Base-by-base conservation (phyloP, 2,329 filamentous ascomycete genomes). In the Phyllosticta citribraziliensis region DNA sequence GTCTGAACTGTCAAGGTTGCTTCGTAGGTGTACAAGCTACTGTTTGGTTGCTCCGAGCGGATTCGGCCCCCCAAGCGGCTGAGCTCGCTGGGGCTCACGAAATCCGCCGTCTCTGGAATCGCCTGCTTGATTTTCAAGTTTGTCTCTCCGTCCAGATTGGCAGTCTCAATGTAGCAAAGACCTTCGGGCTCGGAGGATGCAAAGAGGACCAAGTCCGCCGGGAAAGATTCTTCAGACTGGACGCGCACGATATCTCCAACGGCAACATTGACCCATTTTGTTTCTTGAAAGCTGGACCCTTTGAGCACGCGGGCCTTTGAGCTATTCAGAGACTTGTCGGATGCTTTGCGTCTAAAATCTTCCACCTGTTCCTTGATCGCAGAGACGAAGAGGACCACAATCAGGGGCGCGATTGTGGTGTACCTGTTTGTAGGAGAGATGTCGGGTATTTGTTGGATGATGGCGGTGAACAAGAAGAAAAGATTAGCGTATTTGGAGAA, bases 401-500 rank as follows among this genome's bases (percentile, higher is more conserved):
- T 80, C 63, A 99, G 82, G n/a, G 94, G 94, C 5, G 89, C 93
- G 71, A 99, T 97, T 47, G 95, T 99, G 5, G 94, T 99, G 72
- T 92, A 99, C 74, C 82, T 84, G 76, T 97, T 97, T 10, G 94
- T 99, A 8, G 95, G 94, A 35, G 92, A 96, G 64, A 99, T 87
- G 66, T 88, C 87, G 22, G 94, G 94, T 64, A 99, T 96, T 74
- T 99, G 94, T 78, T 99, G 94, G 54, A 99, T 79, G 51, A 85
- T 87, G 17, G 94, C 92, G 47, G 94, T 99, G 75, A 99, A 97
- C 73, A 99, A 84, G 88, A 99, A 99, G 80, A 99, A 99, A 70
- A 99, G 77, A 76, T 99, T 99, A 79, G 94, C 94, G 75, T 97
- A 96, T 80, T 97, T 99, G 64, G 92, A 97, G 77, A 99, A 99